phyloP scores from a whole-genome alignment of 768 basidiomycete genomes.

The Auriscalpium vulgare region DNA sequence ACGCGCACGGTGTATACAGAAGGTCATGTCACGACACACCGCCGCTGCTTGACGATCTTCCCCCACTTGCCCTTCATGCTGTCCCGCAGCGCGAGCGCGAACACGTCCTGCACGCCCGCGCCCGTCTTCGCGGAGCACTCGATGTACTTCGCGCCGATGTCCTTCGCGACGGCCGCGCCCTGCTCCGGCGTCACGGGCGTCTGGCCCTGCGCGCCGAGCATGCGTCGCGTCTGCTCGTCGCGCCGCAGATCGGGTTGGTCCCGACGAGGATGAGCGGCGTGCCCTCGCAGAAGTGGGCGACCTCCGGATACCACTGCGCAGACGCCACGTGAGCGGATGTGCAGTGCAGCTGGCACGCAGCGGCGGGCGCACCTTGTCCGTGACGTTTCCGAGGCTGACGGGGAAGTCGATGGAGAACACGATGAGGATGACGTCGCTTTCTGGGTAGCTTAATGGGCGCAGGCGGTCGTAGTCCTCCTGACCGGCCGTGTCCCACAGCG shows the following conservation, averaged over 20 bases:
- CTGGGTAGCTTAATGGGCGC: constrained; percentile 79
- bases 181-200: constrained; percentile 75
- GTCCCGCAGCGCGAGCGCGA: constrained; percentile 81
- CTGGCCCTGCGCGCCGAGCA: constrained; percentile 86
- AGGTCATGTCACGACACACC: constrained; percentile 56
- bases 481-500: constrained; percentile 97
- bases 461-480: constrained; percentile 95
- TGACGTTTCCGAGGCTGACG: constrained; percentile 81
- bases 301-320: constrained; percentile 83
- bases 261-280: constrained; percentile 89
- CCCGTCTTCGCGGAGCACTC: constrained; percentile 96
- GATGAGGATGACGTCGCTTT: constrained; percentile 86
- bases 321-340: constrained; percentile 3
- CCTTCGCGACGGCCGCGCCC: constrained; percentile 77
- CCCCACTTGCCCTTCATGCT: constrained; percentile 78
- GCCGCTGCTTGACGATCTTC: constrained; percentile 58
- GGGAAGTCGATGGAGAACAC: constrained; percentile 95
- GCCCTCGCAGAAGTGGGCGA: constrained; percentile 85
- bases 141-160: constrained; percentile 88
- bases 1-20: neutral
- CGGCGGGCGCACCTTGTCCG: constrained; percentile 61
- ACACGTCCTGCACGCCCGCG: constrained; percentile 77
- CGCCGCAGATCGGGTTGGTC: constrained; percentile 88
- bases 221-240: constrained; percentile 78
- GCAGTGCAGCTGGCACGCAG: neutral